Evolutionary conservation across 2,329 filamentous ascomycete genomes (phyloP), one percentile per base, ranked within the genome.

Genomic region (Macrophomina pseudophaseolina): DNA sequence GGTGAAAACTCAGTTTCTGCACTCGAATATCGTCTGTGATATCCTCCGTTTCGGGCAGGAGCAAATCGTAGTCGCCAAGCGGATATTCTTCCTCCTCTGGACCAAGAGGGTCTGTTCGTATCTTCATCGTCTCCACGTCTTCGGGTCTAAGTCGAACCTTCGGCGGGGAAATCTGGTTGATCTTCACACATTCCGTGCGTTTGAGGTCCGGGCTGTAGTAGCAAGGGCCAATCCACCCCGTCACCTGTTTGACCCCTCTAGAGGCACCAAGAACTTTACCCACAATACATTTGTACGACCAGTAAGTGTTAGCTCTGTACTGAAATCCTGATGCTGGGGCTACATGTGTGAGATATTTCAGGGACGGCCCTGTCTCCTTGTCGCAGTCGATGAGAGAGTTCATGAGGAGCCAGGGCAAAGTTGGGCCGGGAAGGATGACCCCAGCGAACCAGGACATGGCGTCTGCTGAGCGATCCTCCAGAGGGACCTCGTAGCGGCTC

Each of bases 391-490:
- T 88, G 51, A 93, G 82, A 4, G 90, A 86, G 74, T 92, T 93
- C 89, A 93, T 93, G 53, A 92, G 87, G 44, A 92, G 84, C 78
- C 91, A 93, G 2, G 90, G 89, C 53, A 91, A 87, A 75, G 87
- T 84, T 76, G 86, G 84, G 11, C 91, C 91, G 8, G 91, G 91
- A 3, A 93, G 79, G 42, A 93, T 85, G 14, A 93, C 84, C 4
- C 90, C 90, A 44, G 88, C 91, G 73, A 93, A 92, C 80, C 91
- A 93, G 6, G 91, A 90, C 86, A 92, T 89, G 16, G 90, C 86
- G 73, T 92, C 89, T 23, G 90, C 90, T 72, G 88, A 91, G 82
- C 63, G 91, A 79, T 84, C 83, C 67, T 90, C 86, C 9, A 82
- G 72, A 1, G 78, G 71, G 67, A 78, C 80, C 68, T 80, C 78